phyloP scores from a whole-genome alignment of 257 asterid genomes.

The Solanum stenotomum region DNA sequence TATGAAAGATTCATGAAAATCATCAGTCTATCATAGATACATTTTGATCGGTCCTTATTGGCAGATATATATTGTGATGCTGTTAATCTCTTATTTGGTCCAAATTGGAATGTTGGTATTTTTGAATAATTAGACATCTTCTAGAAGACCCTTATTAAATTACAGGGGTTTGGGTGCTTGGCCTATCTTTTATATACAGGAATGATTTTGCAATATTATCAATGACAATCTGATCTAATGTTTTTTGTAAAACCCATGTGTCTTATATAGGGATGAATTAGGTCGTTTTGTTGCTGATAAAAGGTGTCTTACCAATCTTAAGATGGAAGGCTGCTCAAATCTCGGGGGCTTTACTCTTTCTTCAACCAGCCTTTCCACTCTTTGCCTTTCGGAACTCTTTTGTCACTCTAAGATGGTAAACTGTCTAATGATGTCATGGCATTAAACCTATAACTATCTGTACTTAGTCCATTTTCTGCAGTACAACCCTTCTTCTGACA shows the following conservation, averaged over 20 bases:
- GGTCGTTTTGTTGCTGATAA: conserved; percentile 72
- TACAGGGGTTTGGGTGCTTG: not conserved
- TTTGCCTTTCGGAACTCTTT: conserved; percentile 86
- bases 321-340: conserved; percentile 91
- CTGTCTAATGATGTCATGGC: not conserved
- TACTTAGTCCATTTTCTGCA: not conserved
- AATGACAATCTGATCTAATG: not conserved
- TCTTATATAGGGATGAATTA: conserved; percentile 73
- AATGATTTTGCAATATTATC: not conserved
- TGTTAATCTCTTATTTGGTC: not conserved
- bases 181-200: not conserved
- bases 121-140: not conserved
- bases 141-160: not conserved
- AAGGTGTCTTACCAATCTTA: conserved; percentile 71
- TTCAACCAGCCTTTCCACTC: conserved; percentile 58
- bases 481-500: not conserved
- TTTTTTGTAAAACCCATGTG: not conserved
- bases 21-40: not conserved
- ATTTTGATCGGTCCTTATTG: not conserved
- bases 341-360: conserved; percentile 62
- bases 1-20: not conserved
- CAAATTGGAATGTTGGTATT: not conserved
- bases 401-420: conserved; percentile 74
- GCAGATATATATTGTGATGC: not conserved
- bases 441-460: not conserved